Evolutionary conservation across 495 filamentous ascomycete genomes (phyloP).

Genomic region (Penicillium egyptiacum): DNA sequence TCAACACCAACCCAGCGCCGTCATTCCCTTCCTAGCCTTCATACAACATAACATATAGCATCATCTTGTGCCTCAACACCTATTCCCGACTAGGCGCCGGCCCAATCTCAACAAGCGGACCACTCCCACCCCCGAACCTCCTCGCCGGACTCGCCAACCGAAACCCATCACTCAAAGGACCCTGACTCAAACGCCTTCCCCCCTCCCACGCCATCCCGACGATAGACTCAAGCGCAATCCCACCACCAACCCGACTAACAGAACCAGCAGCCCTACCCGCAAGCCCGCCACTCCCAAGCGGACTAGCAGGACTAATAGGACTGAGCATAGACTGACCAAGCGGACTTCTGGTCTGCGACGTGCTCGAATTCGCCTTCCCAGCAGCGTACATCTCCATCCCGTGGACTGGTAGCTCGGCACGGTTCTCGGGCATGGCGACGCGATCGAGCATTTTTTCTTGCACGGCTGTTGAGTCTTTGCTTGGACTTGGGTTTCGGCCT

Average conservation of each 20-base stretch:
- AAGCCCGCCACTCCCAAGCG: background rate
- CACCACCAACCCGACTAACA: background rate
- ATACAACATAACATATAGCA: background rate
- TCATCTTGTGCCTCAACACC: background rate
- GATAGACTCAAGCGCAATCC: background rate
- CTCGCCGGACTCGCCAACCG: conserved; percentile 1
- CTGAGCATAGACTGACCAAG: background rate
- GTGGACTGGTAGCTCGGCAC: conserved; percentile 25
- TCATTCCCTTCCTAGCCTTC: background rate
- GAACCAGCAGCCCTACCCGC: conserved; percentile 1
- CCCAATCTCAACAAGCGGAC: conserved; percentile 12
- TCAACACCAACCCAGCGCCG: background rate
- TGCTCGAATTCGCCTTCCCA: background rate
- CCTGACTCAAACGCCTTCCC: background rate
- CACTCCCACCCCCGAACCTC: background rate
- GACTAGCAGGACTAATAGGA: background rate
- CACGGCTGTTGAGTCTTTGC: background rate
- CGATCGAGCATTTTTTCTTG: conserved; percentile 33
- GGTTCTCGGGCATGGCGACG: conserved; percentile 14
- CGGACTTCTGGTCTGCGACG: background rate
- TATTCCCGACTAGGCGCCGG: background rate
- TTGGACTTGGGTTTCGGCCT: conserved; percentile 1
- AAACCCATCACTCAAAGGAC: background rate
- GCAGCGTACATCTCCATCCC: conserved; percentile 11
- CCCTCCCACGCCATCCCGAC: conserved; percentile 2